phyloP scores from a whole-genome alignment of 805 yeast species.

The Candida ovalis region DNA sequence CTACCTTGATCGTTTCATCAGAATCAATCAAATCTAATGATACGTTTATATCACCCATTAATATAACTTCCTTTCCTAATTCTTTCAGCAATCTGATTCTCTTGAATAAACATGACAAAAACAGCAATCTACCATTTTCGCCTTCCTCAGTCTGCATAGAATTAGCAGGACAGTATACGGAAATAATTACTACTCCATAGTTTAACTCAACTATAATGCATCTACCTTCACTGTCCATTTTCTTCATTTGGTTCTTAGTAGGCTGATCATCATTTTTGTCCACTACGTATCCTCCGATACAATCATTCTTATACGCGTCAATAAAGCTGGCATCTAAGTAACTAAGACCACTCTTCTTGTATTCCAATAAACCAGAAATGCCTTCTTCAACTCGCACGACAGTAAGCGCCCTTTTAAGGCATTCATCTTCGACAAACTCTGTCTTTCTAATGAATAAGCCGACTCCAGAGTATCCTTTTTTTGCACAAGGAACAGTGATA shows the following conservation, averaged over 20 bases:
- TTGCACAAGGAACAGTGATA: constrained; percentile 60
- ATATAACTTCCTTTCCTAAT: constrained; percentile 62
- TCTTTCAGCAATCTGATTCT: constrained; percentile 55
- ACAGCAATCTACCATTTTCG: constrained; percentile 52
- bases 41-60: constrained; percentile 89
- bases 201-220: constrained; percentile 72
- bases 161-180: constrained; percentile 89
- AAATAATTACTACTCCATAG: constrained; percentile 54
- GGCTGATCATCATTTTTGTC: constrained; percentile 35
- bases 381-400: constrained; percentile 88
- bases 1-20: constrained; percentile 60
- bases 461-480: constrained; percentile 90
- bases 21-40: constrained; percentile 77
- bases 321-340: constrained; percentile 26
- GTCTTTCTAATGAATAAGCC: constrained; percentile 71
- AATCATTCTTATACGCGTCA: constrained; percentile 9
- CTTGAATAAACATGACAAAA: constrained; percentile 54
- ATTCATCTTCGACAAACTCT: constrained; percentile 37
- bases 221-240: constrained; percentile 84
- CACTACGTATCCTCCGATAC: constrained; percentile 73
- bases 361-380: constrained; percentile 60
- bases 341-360: constrained; percentile 15
- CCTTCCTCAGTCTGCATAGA: constrained; percentile 69
- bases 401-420: constrained; percentile 36
- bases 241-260: constrained; percentile 16